Percentiles rank a stretch among this genome's conserved stretches.
These are phyloP conservation scores for Acanthamoeba triangularis DNA, from an alignment of 208 protist species.

Conservation along the genomic window DNA sequence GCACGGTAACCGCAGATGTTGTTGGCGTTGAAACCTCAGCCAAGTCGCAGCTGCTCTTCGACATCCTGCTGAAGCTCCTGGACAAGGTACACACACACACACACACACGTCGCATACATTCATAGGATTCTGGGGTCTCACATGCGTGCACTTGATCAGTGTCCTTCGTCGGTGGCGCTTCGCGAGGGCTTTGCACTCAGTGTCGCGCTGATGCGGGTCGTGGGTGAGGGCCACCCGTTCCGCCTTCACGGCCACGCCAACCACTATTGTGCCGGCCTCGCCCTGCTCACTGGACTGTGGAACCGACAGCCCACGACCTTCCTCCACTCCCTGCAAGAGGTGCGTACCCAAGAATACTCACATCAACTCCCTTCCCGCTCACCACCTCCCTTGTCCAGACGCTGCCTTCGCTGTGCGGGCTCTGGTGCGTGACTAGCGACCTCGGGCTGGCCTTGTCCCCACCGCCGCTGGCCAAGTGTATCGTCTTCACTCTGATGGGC, in stretches of 20 bases:
- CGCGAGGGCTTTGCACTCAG: not conserved
- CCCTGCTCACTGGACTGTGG: not conserved
- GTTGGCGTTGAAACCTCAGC: not conserved
- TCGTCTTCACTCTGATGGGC: not conserved
- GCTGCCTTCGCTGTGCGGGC: not conserved
- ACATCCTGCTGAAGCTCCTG: not conserved
- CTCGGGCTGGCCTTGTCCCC: not conserved
- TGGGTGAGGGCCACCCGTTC: not conserved
- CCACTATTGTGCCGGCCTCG: not conserved
- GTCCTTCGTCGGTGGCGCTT: not conserved
- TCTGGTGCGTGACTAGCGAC: not conserved
- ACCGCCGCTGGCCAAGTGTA: not conserved
- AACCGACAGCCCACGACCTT: not conserved
- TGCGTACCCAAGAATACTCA: not conserved
- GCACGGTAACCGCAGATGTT: not conserved
- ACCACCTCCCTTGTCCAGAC: not conserved
- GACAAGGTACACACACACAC: not conserved
- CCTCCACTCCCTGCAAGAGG: not conserved
- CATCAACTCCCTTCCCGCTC: too few species aligned
- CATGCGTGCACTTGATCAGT: not conserved
- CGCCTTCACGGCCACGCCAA: not conserved
- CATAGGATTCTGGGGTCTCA: too few species aligned
- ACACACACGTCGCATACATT: not conserved
- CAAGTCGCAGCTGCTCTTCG: slow-evolving; percentile 15
- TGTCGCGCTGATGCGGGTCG: not conserved